These are phyloP conservation scores for Discostella stelligera DNA, from an alignment of 352 stramenopile genomes.

Conservation along the genomic window DNA sequence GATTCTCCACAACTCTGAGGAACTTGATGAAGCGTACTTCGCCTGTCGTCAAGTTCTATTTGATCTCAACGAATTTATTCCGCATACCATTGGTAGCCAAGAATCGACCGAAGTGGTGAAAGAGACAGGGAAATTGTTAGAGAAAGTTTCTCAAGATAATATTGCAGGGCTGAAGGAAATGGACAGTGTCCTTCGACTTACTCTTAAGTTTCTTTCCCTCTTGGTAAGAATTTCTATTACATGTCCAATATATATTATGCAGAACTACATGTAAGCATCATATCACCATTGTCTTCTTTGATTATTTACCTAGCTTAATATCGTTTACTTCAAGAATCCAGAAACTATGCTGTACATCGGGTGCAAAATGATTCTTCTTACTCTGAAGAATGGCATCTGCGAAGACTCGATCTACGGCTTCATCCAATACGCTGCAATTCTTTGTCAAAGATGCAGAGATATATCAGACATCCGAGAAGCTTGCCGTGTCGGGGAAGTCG, in stretches of 20 bases:
- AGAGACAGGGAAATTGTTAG: constrained; percentile 16
- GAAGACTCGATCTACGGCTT: constrained; percentile 32
- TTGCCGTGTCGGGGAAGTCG: constrained; percentile 23
- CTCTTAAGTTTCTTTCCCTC: constrained; percentile 35
- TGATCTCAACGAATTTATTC: constrained; percentile 41
- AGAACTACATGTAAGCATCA: not conserved
- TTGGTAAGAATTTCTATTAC: constrained; percentile 13
- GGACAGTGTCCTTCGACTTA: not conserved
- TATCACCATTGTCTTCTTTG: not conserved
- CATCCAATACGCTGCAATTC: constrained; percentile 17
- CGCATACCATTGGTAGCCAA: constrained; percentile 24
- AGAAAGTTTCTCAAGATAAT: constrained; percentile 19
- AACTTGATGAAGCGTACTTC: constrained; percentile 23
- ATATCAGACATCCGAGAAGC: constrained; percentile 15
- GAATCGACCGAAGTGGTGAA: constrained; percentile 7
- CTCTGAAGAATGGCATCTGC: constrained; percentile 32
- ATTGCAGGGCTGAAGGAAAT: constrained; percentile 27
- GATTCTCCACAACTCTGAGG: constrained; percentile 23
- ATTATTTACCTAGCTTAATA: constrained; percentile 3
- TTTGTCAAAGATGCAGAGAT: constrained; percentile 17
- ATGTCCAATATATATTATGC: not conserved
- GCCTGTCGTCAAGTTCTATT: constrained; percentile 23
- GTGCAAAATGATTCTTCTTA: constrained; percentile 24
- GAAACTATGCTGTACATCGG: constrained; percentile 12
- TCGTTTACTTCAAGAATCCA: constrained; percentile 2